phyloP scores from a whole-genome alignment of 1,284 basidiomycete species.

The Gymnopus androsaceus region DNA sequence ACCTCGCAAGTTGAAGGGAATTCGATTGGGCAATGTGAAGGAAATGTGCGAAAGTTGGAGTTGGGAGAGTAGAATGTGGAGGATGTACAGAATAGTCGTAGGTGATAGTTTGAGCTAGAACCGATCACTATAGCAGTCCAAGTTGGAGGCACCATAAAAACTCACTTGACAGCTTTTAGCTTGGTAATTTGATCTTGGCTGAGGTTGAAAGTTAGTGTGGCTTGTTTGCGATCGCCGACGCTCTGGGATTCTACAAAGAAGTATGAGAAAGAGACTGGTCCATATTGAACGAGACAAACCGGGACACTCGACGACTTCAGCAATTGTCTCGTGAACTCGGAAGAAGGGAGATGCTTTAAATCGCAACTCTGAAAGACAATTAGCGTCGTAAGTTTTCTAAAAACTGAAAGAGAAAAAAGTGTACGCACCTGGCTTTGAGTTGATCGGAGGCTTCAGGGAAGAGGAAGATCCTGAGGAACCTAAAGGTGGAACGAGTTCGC shows the following conservation, averaged over 20 bases:
- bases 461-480: conserved; percentile 9
- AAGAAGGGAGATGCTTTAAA: conserved; percentile 85
- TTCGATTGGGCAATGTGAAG: conserved; percentile 75
- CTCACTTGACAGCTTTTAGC: conserved; percentile 55
- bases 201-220: conserved; percentile 62
- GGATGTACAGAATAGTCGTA: conserved; percentile 91
- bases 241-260: conserved; percentile 66
- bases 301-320: conserved; percentile 68
- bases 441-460: not conserved
- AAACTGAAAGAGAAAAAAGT: conserved; percentile 14
- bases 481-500: conserved; percentile 39
- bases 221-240: conserved; percentile 71
- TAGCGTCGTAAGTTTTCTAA: not conserved
- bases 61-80: conserved; percentile 73
- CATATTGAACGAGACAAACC: conserved; percentile 44
- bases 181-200: conserved; percentile 64
- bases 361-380: conserved; percentile 52
- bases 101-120: conserved; percentile 68
- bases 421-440: conserved; percentile 7
- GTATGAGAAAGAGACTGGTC: conserved; percentile 7
- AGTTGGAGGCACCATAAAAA: conserved; percentile 1
- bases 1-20: conserved; percentile 93
- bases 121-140: conserved; percentile 12
- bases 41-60: conserved; percentile 52
- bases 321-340: conserved; percentile 64